Evolutionary conservation across 805 yeast genomes (phyloP), one percentile per base, ranked within the genome.

Genomic region (Scheffersomyces coipomensis): DNA sequence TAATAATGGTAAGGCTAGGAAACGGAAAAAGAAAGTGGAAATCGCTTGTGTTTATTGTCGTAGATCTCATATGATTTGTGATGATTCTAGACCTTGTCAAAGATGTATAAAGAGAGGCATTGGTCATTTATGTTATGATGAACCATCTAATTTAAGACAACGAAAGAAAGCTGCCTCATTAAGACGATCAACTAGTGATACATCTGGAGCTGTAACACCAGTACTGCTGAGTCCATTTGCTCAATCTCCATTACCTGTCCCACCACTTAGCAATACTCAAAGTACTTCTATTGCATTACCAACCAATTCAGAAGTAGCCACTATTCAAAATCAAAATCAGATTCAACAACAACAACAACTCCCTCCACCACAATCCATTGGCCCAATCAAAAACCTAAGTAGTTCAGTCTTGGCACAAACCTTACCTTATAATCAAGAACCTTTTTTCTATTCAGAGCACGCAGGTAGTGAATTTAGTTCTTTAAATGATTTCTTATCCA

Each of bases 31-130:
- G 53, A 79, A 81, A 52, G 79, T 76, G 11, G 76, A 68, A 16
- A 66, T 74, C 35, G 95, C 98, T 0, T 90, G 98, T 64, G 85
- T 90, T 1, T 90, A 86, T 55, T 90, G 97, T 58, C 77, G 97
- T 29, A 70, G 98, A 39, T 87, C 96, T 0, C 98, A 90, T 59
- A 87, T 90, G 90, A 85, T 88, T 22, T 90, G 98, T 64, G 96
- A 89, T 58, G 84, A 81, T 30, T 67, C 78, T 15, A 62, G 88
- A 52, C 81, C 93, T 5, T 87, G 96, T 53, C 76, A 81, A 36
- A 71, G 97, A 31, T 90, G 98, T 62, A 71, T 90, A 8, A 87
- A 85, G 60, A 70, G 97, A 49, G 86, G 86, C 29, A 91, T 90
- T 34, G 90, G 93, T 3, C 96, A 89, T 60, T 62, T 90, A 22